Base-by-base conservation (phyloP, 2,329 filamentous ascomycete species). In the Phyllosticta capitalensis region DNA sequence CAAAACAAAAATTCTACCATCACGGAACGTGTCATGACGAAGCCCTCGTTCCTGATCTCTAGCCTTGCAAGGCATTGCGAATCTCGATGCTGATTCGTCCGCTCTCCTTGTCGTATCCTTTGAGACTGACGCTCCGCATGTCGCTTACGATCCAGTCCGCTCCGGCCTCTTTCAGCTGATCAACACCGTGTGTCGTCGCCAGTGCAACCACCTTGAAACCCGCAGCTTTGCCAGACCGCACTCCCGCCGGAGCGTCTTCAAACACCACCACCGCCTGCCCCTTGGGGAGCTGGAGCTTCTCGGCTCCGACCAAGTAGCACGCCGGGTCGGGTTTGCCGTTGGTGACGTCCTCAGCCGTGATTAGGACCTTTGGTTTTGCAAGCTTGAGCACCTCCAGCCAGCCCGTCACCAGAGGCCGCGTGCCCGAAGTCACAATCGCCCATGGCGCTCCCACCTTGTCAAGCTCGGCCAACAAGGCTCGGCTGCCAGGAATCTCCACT, bases 81-180 rank as follows among this genome's bases (percentile, higher is more conserved):
- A 95, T 83, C 75, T 90, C 84, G 64, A 95, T 73, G 64, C 81
- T 83, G 58, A 88, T 80, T 64, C 75, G 75, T n/a, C 83, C 84
- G 55, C 77, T 80, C 62, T 79, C 76, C 64, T 75, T 75, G 56
- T 81, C 78, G 62, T 72, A 77, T 20, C 83, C 75, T 66, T 76
- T 75, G 58, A 95, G 76, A 65, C 75, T 83, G 63, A 95, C 83
- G 64, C 88, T 91, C 60, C 80, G 78, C 75, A 96, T 78, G 74
- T 96, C 90, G 72, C 80, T 79, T 60, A 96, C 86, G 56, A 96
- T 84, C 86, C 89, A 95, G 76, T 96, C 90, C 52, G 92, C 90
- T n/a, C 83, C 86, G 4, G 90, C 90, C 53, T 81, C 83, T 62
- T 80, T 75, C 55, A 95, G 80, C 75, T 92, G 83, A 66, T 85